A percentile compares a stretch with the other conserved stretches of the same genome.
These are phyloP conservation scores for Solanum acaule DNA, from an alignment of 257 asterid genomes.

Conservation along the genomic window DNA sequence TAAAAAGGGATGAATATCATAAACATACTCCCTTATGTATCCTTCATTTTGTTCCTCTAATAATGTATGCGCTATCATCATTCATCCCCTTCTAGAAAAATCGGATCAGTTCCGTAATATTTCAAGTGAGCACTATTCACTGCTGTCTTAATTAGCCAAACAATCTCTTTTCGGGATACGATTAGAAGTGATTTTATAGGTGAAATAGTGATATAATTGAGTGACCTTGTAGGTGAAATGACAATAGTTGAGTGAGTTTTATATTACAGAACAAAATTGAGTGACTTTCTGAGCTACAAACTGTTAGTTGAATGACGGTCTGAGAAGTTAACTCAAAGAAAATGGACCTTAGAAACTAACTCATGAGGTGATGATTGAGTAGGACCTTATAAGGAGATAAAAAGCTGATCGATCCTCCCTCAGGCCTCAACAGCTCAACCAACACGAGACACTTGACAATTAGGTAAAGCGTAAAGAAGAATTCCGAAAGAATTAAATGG, in stretches of 20 bases:
- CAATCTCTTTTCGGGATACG: neutral
- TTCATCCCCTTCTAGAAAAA: neutral
- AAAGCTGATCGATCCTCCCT: neutral
- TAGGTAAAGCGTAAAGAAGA: neutral
- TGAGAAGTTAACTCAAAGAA: neutral
- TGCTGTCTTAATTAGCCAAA: neutral
- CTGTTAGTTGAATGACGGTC: neutral
- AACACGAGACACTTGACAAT: neutral
- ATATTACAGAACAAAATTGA: neutral
- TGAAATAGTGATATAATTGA: neutral
- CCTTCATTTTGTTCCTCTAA: slow-evolving; percentile 6
- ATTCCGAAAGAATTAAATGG: neutral
- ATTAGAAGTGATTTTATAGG: neutral
- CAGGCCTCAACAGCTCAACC: neutral
- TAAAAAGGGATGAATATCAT: neutral
- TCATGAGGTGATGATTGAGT: neutral
- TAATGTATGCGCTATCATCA: neutral
- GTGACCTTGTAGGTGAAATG: neutral
- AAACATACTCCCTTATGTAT: neutral
- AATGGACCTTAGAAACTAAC: neutral
- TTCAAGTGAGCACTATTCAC: neutral
- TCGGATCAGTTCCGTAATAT: neutral
- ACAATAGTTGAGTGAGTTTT: neutral
- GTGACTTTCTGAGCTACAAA: neutral
- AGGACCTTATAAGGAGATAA: neutral